A percentile compares a stretch with the other conserved stretches of the same genome.
Conservation (phyloP, 768 basidiomycete genomes). For the Psilocybe cubensis region DNA sequence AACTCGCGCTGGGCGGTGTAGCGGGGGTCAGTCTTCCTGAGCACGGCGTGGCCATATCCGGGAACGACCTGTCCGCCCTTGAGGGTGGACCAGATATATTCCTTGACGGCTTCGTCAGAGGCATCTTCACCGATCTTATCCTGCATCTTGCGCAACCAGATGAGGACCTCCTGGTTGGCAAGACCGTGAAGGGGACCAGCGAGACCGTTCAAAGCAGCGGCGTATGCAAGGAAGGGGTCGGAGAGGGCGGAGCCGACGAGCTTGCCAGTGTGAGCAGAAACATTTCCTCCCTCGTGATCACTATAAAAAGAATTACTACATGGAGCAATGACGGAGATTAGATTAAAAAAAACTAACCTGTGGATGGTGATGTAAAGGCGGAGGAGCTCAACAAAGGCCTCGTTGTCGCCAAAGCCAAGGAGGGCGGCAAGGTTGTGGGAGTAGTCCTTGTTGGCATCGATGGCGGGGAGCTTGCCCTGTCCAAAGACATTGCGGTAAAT, state of each 20-base stretch:
- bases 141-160: constrained; percentile 96
- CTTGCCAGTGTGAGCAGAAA: constrained; percentile 94
- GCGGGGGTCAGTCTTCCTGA: constrained; percentile 91
- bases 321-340: neutral
- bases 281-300: constrained; percentile 98
- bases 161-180: constrained; percentile 95
- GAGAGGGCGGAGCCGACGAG: constrained; percentile 94
- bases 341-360: constrained; percentile 49
- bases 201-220: constrained; percentile 92
- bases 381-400: constrained; percentile 90
- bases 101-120: constrained; percentile 84
- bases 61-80: constrained; percentile 95
- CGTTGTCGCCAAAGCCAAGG: constrained; percentile 89
- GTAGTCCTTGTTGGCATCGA: constrained; percentile 86
- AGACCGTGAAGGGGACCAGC: constrained; percentile 97
- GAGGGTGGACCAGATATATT: constrained; percentile 95
- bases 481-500: constrained; percentile 90
- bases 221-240: constrained; percentile 95
- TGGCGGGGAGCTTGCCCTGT: constrained; percentile 83
- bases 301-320: constrained; percentile 33
- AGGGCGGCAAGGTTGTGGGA: constrained; percentile 88
- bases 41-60: constrained; percentile 86
- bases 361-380: constrained; percentile 97
- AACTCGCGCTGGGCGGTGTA: constrained; percentile 92
- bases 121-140: constrained; percentile 83